A percentile compares a stretch with the other conserved stretches of the same genome.
These are phyloP conservation scores for Phialemoniopsis sp. DNA, from an alignment of 2,329 filamentous ascomycete genomes.

Conservation along the genomic window DNA sequence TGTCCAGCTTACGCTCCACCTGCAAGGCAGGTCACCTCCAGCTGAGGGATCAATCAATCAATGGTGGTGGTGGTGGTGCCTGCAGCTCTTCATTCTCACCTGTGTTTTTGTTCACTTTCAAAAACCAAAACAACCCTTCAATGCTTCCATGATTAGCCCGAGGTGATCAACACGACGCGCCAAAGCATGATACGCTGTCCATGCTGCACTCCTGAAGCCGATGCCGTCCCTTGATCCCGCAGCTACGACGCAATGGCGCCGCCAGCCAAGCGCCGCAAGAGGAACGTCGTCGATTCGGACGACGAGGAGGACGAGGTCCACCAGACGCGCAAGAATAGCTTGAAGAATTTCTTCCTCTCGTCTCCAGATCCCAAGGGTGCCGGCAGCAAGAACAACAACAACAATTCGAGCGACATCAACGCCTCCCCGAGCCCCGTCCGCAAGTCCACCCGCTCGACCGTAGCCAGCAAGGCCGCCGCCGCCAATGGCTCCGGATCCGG, in stretches of 20 bases:
- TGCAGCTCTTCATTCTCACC: no score
- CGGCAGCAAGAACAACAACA: conserved; percentile 14
- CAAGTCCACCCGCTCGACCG: conserved; percentile 19
- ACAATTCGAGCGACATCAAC: conserved; percentile 19
- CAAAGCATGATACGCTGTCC: no score
- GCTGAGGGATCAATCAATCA: no score
- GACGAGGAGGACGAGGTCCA: conserved; percentile 44
- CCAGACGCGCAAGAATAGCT: conserved; percentile 32
- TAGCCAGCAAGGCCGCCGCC: conserved; percentile 17
- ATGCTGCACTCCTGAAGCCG: neutral
- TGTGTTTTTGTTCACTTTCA: no score
- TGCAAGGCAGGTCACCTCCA: no score
- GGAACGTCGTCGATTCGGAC: conserved; percentile 45
- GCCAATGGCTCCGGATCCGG: conserved; percentile 7
- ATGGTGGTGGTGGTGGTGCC: no score
- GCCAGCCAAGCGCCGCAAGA: conserved; percentile 55
- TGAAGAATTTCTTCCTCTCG: conserved; percentile 49
- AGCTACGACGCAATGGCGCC: conserved; percentile 42
- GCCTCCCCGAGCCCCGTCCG: conserved; percentile 35
- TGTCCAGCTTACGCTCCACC: no score
- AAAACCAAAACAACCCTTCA: no score
- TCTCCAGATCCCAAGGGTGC: conserved; percentile 38
- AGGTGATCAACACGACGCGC: no score
- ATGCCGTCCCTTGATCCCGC: neutral
- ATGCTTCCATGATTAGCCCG: no score